Conservation (phyloP, 31 red algal genomes). For the Bonnemaisonia californica region DNA sequence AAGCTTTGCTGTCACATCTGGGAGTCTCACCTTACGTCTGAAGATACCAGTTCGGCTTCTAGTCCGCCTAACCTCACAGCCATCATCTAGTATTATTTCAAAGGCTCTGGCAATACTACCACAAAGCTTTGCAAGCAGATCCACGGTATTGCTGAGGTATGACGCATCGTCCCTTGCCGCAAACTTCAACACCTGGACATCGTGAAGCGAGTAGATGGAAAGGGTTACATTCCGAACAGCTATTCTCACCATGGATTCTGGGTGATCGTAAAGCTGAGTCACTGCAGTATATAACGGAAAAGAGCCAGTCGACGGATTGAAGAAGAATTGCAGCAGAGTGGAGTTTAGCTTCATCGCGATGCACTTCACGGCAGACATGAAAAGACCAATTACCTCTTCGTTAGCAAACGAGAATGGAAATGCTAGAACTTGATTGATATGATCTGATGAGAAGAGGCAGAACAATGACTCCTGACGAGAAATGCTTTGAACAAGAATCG, state of each 20-base stretch:
- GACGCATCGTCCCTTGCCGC: slow-evolving; percentile 33
- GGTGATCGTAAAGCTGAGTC: slow-evolving; percentile 50
- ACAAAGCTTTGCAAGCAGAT: slow-evolving; percentile 52
- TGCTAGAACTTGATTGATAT: slow-evolving; percentile 63
- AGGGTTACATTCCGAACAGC: slow-evolving; percentile 73
- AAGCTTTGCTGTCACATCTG: slow-evolving; percentile 47
- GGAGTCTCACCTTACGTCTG: slow-evolving; percentile 44
- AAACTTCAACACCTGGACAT: slow-evolving; percentile 41
- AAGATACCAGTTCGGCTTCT: slow-evolving; percentile 67
- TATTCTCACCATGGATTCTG: slow-evolving; percentile 70
- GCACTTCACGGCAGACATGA: slow-evolving; percentile 66
- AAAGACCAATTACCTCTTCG: slow-evolving; percentile 51
- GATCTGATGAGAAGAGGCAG: slow-evolving; percentile 53
- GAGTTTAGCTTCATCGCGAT: slow-evolving; percentile 51
- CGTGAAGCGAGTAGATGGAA: slow-evolving; percentile 39
- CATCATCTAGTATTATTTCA: slow-evolving; percentile 68
- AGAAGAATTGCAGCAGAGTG: slow-evolving; percentile 64
- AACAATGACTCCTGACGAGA: slow-evolving; percentile 49
- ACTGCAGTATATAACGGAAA: slow-evolving; percentile 63
- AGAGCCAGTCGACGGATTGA: slow-evolving; percentile 28
- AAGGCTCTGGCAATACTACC: slow-evolving; percentile 62
- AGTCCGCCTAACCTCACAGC: slow-evolving; percentile 46
- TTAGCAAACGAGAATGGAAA: slow-evolving; percentile 52
- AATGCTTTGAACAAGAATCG: slow-evolving; percentile 72
- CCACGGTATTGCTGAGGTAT: slow-evolving; percentile 42